Base-by-base conservation (phyloP, 2,329 filamentous ascomycete genomes). In the Periglandula ipomoeae region DNA sequence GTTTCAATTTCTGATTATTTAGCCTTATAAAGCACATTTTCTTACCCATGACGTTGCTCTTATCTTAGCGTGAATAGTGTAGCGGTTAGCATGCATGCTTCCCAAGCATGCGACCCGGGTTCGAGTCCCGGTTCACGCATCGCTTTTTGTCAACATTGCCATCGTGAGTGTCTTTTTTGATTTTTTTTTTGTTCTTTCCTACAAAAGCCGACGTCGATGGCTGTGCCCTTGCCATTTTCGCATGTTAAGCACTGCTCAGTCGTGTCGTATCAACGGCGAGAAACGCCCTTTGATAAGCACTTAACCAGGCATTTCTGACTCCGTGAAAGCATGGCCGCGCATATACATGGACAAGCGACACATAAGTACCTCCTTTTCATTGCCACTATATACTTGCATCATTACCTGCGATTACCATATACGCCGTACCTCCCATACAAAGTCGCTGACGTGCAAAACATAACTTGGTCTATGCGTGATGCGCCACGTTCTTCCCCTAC, bases 21-120 rank as follows among this genome's bases (percentile, higher is more conserved):
- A 32, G n/a, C n/a, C n/a, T n/a, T n/a, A n/a, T n/a, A n/a, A n/a
- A n/a, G n/a, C n/a, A n/a, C n/a, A n/a, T n/a, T 32, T 3, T 32
- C 3, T 32, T 4, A 15, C 26, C 30, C 22, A 52, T 49, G 50
- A 50, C 51, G 52, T 46, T 47, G 58, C 49, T 49, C 39, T 5
- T 11, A 8, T 46, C 3, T 2, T 8, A 52, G 59, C 63, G 58
- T 54, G 52, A 54, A 55, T 66, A 61, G 64, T 66, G 62, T 65
- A 66, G 55, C 50, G 64, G 64, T 61, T 66, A 66, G 64, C 63
- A 66, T 66, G 51, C 61, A 55, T 61, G 63, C 63, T 65, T 66
- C 64, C 64, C 63, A 66, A 61, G 62, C 61, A 58, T 57, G 61
- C 52, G 62, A 60, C 55, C 56, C 55, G 64, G 58, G 64, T 66